phyloP scores from a whole-genome alignment of 2,329 filamentous ascomycete species.

The Xylariaceae sp. region DNA sequence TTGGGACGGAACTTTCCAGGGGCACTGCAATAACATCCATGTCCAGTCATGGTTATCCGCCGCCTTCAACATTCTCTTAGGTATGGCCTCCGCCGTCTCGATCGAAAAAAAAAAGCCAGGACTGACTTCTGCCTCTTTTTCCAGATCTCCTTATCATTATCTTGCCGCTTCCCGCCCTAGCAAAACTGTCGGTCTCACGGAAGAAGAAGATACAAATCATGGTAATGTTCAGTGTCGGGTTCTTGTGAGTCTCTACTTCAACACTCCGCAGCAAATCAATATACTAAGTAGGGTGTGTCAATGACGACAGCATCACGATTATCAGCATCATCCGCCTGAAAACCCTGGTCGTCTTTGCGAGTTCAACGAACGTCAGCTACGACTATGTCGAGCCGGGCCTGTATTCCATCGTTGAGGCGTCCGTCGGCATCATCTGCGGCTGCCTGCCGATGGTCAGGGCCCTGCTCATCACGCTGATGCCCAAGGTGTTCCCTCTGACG shows the following conservation, averaged over 20 bases:
- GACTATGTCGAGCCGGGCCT: conserved; percentile 29
- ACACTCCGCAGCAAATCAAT: no score
- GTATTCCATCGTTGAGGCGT: conserved; percentile 33
- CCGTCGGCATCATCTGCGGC: conserved; percentile 29
- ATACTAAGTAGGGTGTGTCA: conserved; percentile 1
- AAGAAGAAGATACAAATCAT: conserved; percentile 31
- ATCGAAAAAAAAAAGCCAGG: no score
- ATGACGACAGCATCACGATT: conserved; percentile 10
- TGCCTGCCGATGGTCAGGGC: conserved; percentile 32
- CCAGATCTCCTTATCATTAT: conserved; percentile 26
- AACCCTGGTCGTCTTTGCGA: conserved; percentile 7
- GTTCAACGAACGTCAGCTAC: conserved; percentile 20
- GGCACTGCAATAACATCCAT: conserved; percentile 30
- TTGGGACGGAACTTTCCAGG: conserved; percentile 31
- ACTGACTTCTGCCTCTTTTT: background rate
- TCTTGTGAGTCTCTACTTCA: conserved; percentile 32
- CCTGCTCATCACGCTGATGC: conserved; percentile 25
- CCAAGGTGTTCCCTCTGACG: conserved; percentile 21
- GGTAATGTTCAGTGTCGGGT: conserved; percentile 33
- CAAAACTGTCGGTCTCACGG: conserved; percentile 25
- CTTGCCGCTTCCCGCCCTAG: conserved; percentile 29
- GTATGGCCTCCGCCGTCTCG: conserved; percentile 2
- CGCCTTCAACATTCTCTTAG: conserved; percentile 29
- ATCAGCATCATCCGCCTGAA: conserved; percentile 3
- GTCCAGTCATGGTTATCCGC: conserved; percentile 30